Evolutionary conservation across 1,139 yeast genomes (phyloP).

Genomic region (Zygosaccharomyces sapae): DNA sequence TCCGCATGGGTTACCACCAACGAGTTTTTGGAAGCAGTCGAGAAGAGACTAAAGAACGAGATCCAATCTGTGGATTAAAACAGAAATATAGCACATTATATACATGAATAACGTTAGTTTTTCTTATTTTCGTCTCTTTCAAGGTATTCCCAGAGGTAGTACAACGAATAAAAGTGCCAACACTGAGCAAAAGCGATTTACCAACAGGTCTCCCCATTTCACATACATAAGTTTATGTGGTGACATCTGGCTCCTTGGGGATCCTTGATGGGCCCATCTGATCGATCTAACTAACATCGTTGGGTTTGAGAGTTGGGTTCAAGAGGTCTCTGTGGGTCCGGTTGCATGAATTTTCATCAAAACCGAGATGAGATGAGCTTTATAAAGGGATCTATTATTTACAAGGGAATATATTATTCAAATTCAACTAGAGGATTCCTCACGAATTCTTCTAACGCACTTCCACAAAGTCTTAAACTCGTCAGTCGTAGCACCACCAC

Average conservation of each 20-base stretch:
- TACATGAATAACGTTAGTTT: not conserved
- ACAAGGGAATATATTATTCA: not conserved
- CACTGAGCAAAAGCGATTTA: slow-evolving; percentile 41
- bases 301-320: not conserved
- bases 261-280: slow-evolving; percentile 2
- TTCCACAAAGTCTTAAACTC: slow-evolving; percentile 67
- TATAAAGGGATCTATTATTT: not conserved
- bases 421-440: slow-evolving; percentile 16
- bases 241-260: slow-evolving; percentile 4
- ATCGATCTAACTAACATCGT: not conserved
- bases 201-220: slow-evolving; percentile 43
- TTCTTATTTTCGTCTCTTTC: slow-evolving; percentile 30
- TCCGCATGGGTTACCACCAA: slow-evolving; percentile 67
- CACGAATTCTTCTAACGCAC: slow-evolving; percentile 48
- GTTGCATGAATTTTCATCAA: not conserved
- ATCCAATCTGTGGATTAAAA: slow-evolving; percentile 23
- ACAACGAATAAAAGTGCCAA: slow-evolving; percentile 43
- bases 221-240: slow-evolving; percentile 40
- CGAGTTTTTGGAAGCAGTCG: slow-evolving; percentile 71
- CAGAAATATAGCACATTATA: not conserved
- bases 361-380: not conserved
- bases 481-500: slow-evolving; percentile 65
- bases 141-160: slow-evolving; percentile 41
- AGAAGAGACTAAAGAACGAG: slow-evolving; percentile 39
- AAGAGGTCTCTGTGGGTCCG: no score